Evolutionary conservation across 768 basidiomycete species (phyloP), one percentile per base, ranked within the genome.

Genomic region (Lactarius sanguifluus): DNA sequence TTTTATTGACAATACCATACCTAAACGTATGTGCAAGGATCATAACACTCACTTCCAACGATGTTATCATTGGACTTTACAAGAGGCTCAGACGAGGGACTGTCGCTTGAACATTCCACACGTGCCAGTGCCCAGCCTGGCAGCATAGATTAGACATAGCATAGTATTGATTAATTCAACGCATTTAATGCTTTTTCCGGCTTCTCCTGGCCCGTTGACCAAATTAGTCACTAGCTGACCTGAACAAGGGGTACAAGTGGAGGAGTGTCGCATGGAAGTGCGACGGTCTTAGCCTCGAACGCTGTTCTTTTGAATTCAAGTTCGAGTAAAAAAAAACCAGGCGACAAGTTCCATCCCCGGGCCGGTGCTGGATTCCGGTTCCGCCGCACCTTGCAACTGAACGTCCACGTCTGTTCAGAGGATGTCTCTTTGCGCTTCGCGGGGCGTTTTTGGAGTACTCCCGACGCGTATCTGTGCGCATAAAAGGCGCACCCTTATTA

Each of bases 1-100:
- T 20, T 13, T 63, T 47, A 40, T 62, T 36, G 13, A 43, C 32
- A 6, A 41, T 32, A 32, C 32, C 9, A 34, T 30, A 15, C 13
- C 52, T 45, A 65, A 36, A 70, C 38, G 15, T 50, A 23, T 28
- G 40, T 40, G 25, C 18, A 70, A 94, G 91, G 58, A 93, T 98
- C 70, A 85, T 97, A 67, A 98, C 96, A 1, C 81, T 98, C 56
- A 96, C 94, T 2, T 86, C 89, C 64, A 94, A 96, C 77, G 91
- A 93, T 71, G 76, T 92, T 64, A 90, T 92, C 66, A 78, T 86
- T 62, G 81, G 84, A 68, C 75, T 90, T 16, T 92, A 92, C 78
- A 89, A 84, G 75, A 81, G 61, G 57, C n/a, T 73, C 40, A 64
- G 66, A 25, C 52, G 64, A 36, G 71, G 71, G 50, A 57, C 69